Conservation (phyloP, 208 protist genomes). For the Porcisia hertigi region DNA sequence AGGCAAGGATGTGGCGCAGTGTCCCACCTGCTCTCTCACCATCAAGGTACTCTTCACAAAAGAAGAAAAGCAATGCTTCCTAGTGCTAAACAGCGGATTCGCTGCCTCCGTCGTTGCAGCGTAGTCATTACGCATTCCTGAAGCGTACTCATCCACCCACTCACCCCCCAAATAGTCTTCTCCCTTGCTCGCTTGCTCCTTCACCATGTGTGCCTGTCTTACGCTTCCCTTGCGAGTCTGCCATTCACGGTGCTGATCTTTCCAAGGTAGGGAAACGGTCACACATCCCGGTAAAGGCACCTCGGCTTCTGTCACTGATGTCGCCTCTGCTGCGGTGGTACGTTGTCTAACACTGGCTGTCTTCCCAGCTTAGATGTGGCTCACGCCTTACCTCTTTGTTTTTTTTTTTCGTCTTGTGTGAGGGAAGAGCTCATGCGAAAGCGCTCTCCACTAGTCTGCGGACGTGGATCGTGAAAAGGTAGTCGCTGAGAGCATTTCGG, state of each 20-base stretch:
- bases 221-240: too few species aligned
- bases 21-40: conserved; percentile 90
- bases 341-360: background rate
- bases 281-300: background rate
- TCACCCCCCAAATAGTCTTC: too few species aligned
- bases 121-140: conserved; percentile 9
- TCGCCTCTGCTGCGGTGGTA: background rate
- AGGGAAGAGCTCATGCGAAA: too few species aligned
- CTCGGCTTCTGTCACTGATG: background rate
- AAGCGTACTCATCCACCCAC: background rate
- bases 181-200: background rate
- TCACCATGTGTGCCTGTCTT: background rate
- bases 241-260: too few species aligned
- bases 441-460: too few species aligned
- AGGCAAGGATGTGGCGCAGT: conserved; percentile 80
- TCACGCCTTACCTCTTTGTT: too few species aligned
- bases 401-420: too few species aligned
- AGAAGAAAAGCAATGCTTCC: conserved; percentile 52
- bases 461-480: too few species aligned
- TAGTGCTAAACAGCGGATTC: conserved; percentile 12
- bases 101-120: conserved; percentile 24
- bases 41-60: conserved; percentile 76
- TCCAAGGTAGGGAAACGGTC: too few species aligned
- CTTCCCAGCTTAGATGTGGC: too few species aligned
- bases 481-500: too few species aligned